Evolutionary conservation across 2,329 filamentous ascomycete genomes (phyloP).

Genomic region (Verticillium zaregamsianum): DNA sequence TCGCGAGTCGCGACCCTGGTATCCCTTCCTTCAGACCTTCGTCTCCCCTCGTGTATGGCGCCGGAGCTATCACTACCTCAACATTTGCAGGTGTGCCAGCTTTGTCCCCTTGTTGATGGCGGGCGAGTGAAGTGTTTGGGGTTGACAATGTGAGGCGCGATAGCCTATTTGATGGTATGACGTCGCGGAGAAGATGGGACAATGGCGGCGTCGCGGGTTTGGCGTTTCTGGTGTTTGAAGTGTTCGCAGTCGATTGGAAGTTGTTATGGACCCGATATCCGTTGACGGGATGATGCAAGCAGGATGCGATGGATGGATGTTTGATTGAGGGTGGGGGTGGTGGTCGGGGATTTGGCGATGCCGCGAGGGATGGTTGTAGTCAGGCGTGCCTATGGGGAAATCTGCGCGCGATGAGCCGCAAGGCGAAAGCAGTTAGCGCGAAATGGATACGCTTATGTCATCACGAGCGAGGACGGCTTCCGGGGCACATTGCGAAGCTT

Average conservation of each 20-base stretch:
- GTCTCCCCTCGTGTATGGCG: background rate
- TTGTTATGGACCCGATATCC: background rate
- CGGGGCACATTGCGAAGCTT: too few species aligned
- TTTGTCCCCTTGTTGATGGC: background rate
- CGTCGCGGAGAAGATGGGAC: background rate
- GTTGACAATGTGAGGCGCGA: background rate
- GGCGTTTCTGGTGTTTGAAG: background rate
- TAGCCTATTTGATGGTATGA: background rate
- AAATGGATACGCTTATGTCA: background rate
- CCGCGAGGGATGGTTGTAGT: slow-evolving; percentile 1
- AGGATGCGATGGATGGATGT: background rate
- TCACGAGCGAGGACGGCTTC: background rate
- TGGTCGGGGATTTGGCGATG: background rate
- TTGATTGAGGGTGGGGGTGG: background rate
- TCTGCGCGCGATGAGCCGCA: slow-evolving; percentile 3
- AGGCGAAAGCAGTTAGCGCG: background rate
- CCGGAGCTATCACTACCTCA: background rate
- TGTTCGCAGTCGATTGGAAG: background rate
- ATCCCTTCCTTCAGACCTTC: background rate
- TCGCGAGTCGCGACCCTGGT: background rate
- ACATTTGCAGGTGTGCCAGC: background rate
- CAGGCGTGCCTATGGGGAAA: background rate
- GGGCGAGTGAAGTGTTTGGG: background rate
- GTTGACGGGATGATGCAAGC: background rate
- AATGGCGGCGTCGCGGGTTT: background rate